Conservation (phyloP, 2,329 filamentous ascomycete species). For the Alternaria panax region DNA sequence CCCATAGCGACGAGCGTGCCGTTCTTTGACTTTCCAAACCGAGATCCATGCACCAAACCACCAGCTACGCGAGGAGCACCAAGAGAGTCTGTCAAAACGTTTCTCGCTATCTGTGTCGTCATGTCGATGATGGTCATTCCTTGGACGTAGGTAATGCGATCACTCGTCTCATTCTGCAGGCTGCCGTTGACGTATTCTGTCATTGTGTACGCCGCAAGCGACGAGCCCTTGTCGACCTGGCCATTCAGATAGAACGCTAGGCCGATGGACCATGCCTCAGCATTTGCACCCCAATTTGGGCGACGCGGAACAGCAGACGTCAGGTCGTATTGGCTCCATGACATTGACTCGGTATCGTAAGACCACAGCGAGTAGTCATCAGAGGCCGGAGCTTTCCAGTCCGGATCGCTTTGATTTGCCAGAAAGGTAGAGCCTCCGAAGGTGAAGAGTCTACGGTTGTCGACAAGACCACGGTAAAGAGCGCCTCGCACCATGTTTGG, state of each 20-base stretch:
- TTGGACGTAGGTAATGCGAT: not conserved
- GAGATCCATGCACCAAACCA: not conserved
- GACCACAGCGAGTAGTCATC: not conserved
- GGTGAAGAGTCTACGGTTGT: not conserved
- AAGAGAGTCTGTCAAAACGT: not conserved
- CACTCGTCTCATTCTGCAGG: not conserved
- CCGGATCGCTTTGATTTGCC: not conserved
- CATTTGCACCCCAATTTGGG: constrained; percentile 46
- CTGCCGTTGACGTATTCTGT: not conserved
- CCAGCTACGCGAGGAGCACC: not conserved
- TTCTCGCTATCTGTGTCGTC: not conserved
- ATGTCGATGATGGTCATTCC: not conserved
- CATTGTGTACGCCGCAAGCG: constrained; percentile 12
- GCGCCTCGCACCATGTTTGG: not conserved
- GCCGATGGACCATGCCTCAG: constrained; percentile 49
- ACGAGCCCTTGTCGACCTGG: constrained; percentile 49
- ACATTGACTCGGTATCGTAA: not conserved
- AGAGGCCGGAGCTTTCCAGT: not conserved
- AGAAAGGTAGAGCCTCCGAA: not conserved
- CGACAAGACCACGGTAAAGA: not conserved
- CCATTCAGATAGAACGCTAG: constrained; percentile 53
- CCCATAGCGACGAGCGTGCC: not conserved
- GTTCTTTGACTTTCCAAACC: not conserved
- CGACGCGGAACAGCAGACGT: not conserved
- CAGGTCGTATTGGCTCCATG: not conserved